phyloP scores from a whole-genome alignment of 2,329 filamentous ascomycete species.

The Thelonectria blattea region DNA sequence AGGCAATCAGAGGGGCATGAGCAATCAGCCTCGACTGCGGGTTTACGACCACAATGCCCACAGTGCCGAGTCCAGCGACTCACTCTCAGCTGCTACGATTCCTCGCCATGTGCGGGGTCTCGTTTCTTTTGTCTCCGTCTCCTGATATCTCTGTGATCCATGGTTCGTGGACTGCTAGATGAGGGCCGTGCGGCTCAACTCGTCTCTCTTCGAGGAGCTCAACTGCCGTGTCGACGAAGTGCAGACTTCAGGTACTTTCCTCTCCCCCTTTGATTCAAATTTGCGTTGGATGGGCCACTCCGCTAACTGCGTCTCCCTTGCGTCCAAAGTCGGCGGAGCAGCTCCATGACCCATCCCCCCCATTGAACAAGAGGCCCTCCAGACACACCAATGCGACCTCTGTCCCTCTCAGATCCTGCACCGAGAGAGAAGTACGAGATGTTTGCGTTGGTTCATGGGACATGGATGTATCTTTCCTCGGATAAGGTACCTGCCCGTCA shows the following conservation, averaged over 20 bases:
- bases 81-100: constrained; percentile 12
- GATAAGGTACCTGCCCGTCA: not conserved
- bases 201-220: not conserved
- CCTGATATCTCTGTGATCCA: not conserved
- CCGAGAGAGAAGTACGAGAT: not conserved
- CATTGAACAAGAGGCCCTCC: constrained; percentile 10
- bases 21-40: constrained; percentile 21
- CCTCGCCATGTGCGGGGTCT: not conserved
- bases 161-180: not conserved
- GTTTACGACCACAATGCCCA: not conserved
- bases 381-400: constrained; percentile 6
- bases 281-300: constrained; percentile 30
- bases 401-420: constrained; percentile 1
- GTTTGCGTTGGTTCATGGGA: not conserved
- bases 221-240: not conserved
- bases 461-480: not conserved
- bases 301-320: constrained; percentile 33
- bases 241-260: not conserved
- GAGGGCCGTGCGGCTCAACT: constrained; percentile 21
- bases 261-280: not conserved
- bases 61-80: constrained; percentile 9
- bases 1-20: constrained; percentile 23
- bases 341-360: constrained; percentile 17
- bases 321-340: constrained; percentile 27
- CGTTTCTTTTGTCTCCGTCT: not conserved